Evolutionary conservation across 805 yeast genomes (phyloP).

Genomic region (Maudiozyma barnettii): DNA sequence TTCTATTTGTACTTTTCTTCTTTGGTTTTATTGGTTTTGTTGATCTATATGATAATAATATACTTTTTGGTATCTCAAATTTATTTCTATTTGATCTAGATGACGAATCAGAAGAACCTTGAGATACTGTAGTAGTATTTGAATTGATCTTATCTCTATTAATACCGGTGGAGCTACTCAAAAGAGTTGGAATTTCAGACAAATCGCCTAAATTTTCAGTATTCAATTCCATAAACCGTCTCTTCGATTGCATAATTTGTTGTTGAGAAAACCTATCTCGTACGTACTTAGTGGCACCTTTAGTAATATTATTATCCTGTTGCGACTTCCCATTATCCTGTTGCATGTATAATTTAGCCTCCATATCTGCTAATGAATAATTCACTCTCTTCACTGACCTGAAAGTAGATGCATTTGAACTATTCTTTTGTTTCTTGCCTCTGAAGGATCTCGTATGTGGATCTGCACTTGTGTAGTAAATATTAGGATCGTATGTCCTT

Average conservation of each 20-base stretch:
- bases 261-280: conserved; percentile 22
- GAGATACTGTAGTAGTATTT: conserved; percentile 8
- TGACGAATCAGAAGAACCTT: conserved; percentile 6
- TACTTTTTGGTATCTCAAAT: conserved; percentile 24
- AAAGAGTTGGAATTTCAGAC: conserved; percentile 22
- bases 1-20: conserved; percentile 25
- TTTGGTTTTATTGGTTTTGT: conserved; percentile 27
- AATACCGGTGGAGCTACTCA: conserved; percentile 25
- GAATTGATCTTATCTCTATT: conserved; percentile 25
- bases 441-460: conserved; percentile 16
- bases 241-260: conserved; percentile 25
- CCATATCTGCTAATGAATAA: conserved; percentile 29
- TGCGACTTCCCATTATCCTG: background rate
- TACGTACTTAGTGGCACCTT: conserved; percentile 8
- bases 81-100: conserved; percentile 18
- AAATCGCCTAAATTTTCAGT: conserved; percentile 24
- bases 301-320: conserved; percentile 4
- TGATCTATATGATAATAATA: conserved; percentile 24
- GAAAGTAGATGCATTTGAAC: conserved; percentile 10
- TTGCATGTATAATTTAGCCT: conserved; percentile 21
- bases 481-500: conserved; percentile 26
- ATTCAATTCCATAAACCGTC: conserved; percentile 27
- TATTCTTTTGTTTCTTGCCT: conserved; percentile 9
- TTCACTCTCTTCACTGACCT: conserved; percentile 27
- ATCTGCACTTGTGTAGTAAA: conserved; percentile 23